These are phyloP conservation scores for Globisporangium yorkense DNA, from an alignment of 352 stramenopile genomes.

Conservation along the genomic window DNA sequence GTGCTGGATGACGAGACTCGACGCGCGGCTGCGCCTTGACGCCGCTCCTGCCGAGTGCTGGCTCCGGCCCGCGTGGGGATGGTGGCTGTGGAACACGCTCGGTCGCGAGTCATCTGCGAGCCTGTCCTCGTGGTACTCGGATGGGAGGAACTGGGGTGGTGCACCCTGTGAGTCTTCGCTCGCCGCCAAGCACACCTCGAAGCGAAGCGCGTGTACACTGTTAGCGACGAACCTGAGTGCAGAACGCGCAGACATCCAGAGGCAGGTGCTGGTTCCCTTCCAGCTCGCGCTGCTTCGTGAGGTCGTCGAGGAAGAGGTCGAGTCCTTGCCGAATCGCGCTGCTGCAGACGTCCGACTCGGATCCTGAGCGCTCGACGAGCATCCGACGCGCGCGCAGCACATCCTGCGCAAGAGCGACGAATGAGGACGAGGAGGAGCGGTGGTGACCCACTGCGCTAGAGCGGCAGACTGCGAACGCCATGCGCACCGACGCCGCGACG, in stretches of 20 bases:
- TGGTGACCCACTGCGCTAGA: no score
- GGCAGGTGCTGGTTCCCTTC: conserved; percentile 25
- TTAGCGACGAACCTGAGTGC: conserved; percentile 17
- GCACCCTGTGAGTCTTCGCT: no score
- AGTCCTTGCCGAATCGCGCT: conserved; percentile 27
- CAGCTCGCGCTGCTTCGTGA: conserved; percentile 22
- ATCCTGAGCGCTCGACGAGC: conserved; percentile 35
- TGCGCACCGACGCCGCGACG: conserved; percentile 35
- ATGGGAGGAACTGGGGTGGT: conserved; percentile 34
- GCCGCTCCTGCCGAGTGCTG: conserved; percentile 8
- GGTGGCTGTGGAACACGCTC: conserved; percentile 14
- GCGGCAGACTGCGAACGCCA: conserved; percentile 1
- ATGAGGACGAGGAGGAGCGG: no score
- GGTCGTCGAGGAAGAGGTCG: conserved; percentile 40
- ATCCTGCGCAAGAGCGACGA: conserved; percentile 21
- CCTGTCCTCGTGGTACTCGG: conserved; percentile 34
- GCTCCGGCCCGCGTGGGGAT: conserved; percentile 5
- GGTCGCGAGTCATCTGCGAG: conserved; percentile 26
- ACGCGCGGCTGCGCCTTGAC: conserved; percentile 12
- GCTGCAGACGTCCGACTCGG: conserved; percentile 4
- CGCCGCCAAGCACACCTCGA: no score
- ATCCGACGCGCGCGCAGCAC: conserved; percentile 47
- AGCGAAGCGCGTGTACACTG: background rate
- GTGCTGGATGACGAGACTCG: conserved; percentile 60
- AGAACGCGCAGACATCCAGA: conserved; percentile 46